Evolutionary conservation across 805 yeast species (phyloP).

Genomic region (Teunomyces tritomae): DNA sequence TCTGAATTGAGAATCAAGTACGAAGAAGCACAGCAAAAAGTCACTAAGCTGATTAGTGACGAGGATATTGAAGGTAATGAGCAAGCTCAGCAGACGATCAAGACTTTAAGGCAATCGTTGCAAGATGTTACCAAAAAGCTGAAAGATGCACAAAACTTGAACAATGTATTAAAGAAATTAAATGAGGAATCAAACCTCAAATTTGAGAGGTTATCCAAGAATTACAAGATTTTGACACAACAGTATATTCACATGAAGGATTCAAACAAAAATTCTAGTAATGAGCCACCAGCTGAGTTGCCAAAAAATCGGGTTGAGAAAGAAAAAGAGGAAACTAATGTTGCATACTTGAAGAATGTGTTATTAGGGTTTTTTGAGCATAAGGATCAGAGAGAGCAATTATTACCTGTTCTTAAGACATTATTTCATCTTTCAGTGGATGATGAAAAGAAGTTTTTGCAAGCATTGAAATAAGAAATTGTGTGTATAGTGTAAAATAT

Average conservation of each 20-base stretch:
- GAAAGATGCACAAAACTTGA: conserved; percentile 55
- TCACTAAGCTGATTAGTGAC: conserved; percentile 2
- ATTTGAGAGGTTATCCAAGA: conserved; percentile 65
- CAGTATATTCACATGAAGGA: conserved; percentile 46
- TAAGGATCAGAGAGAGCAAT: conserved; percentile 82
- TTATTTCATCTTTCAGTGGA: conserved; percentile 63
- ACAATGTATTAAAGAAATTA: conserved; percentile 51
- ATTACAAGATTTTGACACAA: conserved; percentile 60
- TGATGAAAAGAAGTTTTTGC: conserved; percentile 72
- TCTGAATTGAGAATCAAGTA: conserved; percentile 17
- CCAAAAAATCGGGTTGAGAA: conserved; percentile 18
- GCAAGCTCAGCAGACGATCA: conserved; percentile 28
- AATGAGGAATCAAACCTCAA: conserved; percentile 70
- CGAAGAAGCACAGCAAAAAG: conserved; percentile 2
- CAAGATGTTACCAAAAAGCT: conserved; percentile 48
- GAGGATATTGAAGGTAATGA: conserved; percentile 10
- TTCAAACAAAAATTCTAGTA: conserved; percentile 9
- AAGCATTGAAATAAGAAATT: conserved; percentile 42
- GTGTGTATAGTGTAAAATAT: neutral
- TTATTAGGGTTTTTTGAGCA: conserved; percentile 89
- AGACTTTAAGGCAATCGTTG: conserved; percentile 53
- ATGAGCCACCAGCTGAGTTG: conserved; percentile 6
- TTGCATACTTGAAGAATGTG: conserved; percentile 85
- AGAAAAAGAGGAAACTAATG: conserved; percentile 29
- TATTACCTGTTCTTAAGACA: conserved; percentile 82